These are phyloP conservation scores for Colletotrichum sp. DNA, from an alignment of 2,329 filamentous ascomycete species.

Conservation along the genomic window DNA sequence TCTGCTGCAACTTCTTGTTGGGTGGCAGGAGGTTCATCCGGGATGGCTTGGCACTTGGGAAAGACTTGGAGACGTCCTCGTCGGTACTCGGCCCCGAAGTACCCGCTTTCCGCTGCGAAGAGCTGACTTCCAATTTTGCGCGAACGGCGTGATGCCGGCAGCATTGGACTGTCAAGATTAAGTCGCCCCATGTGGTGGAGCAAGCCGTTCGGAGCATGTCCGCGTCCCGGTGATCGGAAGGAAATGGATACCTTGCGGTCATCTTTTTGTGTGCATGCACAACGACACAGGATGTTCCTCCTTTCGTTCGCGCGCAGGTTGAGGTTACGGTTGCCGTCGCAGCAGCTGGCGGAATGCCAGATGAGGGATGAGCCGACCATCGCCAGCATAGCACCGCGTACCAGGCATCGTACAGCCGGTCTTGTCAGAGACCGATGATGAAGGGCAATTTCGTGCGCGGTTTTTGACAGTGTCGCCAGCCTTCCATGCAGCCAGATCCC, in stretches of 20 bases:
- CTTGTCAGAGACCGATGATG: not conserved
- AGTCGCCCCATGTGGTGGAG: conserved; percentile 7
- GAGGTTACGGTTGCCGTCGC: not conserved
- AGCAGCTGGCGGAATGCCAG: not conserved
- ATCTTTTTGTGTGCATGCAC: not conserved
- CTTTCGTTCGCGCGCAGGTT: not conserved
- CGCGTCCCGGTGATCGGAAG: not conserved
- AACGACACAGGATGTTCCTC: not conserved
- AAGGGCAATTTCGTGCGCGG: conserved; percentile 3
- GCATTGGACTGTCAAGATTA: not conserved
- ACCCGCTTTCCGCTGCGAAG: conserved; percentile 1
- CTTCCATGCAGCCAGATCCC: conserved; percentile 5
- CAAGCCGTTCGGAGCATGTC: conserved; percentile 2
- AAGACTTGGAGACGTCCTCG: not conserved
- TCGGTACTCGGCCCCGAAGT: conserved; percentile 16
- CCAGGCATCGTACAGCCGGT: not conserved
- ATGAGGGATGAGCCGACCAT: conserved; percentile 8
- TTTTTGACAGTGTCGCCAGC: not conserved
- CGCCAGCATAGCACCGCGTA: not conserved
- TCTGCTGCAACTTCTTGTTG: not conserved
- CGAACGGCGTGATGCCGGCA: conserved; percentile 4
- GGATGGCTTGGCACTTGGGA: not conserved
- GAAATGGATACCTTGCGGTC: not conserved
- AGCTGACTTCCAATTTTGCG: not conserved
- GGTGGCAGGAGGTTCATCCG: not conserved